Conservation (phyloP, 2,329 filamentous ascomycete species). For the Clonostachys rosea region DNA sequence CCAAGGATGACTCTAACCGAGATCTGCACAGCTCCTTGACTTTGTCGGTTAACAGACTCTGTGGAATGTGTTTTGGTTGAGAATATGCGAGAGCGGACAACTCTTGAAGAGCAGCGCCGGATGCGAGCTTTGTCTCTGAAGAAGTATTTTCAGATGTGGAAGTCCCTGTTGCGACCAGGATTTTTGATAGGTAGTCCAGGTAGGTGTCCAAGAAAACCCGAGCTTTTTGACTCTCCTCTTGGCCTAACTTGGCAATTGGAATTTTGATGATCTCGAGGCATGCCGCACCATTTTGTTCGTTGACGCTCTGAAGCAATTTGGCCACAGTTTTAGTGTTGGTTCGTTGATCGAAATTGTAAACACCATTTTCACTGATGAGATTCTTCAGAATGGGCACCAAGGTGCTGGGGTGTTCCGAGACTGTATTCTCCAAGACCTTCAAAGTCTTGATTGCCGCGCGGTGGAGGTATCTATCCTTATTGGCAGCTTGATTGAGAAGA, state of each 20-base stretch:
- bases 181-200: conserved; percentile 48
- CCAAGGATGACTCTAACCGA: conserved; percentile 53
- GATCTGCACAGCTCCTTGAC: conserved; percentile 49
- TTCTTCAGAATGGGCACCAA: conserved; percentile 58
- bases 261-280: conserved; percentile 43
- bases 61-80: conserved; percentile 30
- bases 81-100: conserved; percentile 53
- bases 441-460: conserved; percentile 72
- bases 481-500: conserved; percentile 76
- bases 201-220: conserved; percentile 38
- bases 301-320: conserved; percentile 59
- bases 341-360: conserved; percentile 77
- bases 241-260: conserved; percentile 25
- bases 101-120: conserved; percentile 39
- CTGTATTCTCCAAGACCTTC: conserved; percentile 63
- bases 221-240: conserved; percentile 17
- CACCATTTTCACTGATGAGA: conserved; percentile 66
- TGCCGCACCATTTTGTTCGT: conserved; percentile 47
- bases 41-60: conserved; percentile 43
- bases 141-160: conserved; percentile 26
- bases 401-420: conserved; percentile 54
- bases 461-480: conserved; percentile 74
- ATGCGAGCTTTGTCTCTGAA: background rate
- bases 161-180: conserved; percentile 19
- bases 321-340: conserved; percentile 86